Percentiles rank a stretch among this genome's conserved stretches.
phyloP scores from a whole-genome alignment of 768 basidiomycete genomes.

The Rhizopogon vinicolor region DNA sequence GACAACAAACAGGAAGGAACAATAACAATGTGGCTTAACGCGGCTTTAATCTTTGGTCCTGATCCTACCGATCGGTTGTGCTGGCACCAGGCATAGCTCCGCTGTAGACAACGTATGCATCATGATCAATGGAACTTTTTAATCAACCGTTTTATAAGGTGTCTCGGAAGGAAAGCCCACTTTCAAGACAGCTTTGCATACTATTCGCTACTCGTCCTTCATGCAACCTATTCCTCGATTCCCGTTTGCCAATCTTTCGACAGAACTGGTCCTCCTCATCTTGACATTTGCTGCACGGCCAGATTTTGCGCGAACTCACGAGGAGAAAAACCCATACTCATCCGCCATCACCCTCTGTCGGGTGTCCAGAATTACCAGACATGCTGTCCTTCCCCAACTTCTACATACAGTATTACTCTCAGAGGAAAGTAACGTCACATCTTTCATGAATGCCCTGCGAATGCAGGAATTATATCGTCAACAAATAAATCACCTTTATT shows the following conservation, averaged over 20 bases:
- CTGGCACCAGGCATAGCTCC: not conserved
- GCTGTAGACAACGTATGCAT: not conserved
- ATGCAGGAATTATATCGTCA: constrained; percentile 17
- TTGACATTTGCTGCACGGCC: constrained; percentile 28
- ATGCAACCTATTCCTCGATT: constrained; percentile 2
- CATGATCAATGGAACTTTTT: not conserved
- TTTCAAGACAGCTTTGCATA: not conserved
- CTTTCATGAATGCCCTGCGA: constrained; percentile 29
- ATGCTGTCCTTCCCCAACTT: constrained; percentile 32
- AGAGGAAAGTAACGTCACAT: not conserved
- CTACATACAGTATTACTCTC: constrained; percentile 34
- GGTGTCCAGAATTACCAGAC: constrained; percentile 31
- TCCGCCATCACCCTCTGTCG: constrained; percentile 27
- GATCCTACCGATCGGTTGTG: too few relatives aligned
- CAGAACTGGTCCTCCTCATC: constrained; percentile 33
- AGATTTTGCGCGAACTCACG: constrained; percentile 2
- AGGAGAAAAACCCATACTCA: constrained; percentile 10
- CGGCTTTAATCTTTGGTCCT: not conserved
- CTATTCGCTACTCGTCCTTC: not conserved
- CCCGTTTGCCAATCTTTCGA: constrained; percentile 23
- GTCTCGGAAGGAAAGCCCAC: not conserved
- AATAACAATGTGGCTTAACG: not conserved
- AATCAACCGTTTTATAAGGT: not conserved
- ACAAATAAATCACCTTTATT: constrained; percentile 17
- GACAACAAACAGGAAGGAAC: not conserved